A percentile compares a stretch with the other conserved stretches of the same genome.
phyloP scores from a whole-genome alignment of 2,329 filamentous ascomycete genomes.

The Penicillium griseofulvum region DNA sequence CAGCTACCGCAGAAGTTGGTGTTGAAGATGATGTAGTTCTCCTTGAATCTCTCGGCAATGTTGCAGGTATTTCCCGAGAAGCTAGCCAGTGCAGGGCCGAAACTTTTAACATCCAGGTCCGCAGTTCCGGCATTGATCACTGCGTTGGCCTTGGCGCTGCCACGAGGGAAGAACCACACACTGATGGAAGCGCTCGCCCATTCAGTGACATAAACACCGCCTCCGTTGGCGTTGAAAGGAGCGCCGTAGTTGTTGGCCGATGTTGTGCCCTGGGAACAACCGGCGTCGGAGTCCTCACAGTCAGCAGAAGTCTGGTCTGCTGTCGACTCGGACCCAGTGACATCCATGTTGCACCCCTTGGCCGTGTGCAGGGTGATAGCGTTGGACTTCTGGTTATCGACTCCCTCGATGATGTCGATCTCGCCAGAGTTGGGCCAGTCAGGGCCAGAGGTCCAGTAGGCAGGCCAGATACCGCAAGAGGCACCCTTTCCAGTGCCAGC shows the following conservation, averaged over 20 bases:
- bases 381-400: neutral
- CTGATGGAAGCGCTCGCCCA: neutral
- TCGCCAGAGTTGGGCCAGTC: neutral
- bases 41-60: neutral
- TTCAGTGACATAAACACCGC: neutral
- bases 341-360: neutral
- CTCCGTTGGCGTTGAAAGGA: neutral
- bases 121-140: neutral
- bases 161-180: neutral
- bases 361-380: neutral
- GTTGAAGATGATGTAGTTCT: neutral
- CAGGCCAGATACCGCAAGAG: neutral
- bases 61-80: neutral
- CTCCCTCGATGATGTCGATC: neutral
- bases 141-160: neutral
- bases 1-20: neutral
- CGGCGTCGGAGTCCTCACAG: neutral
- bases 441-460: neutral
- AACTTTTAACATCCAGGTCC: neutral
- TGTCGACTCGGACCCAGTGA: neutral
- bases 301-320: neutral
- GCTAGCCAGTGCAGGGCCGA: neutral
- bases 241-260: neutral
- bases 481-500: neutral
- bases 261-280: neutral